Evolutionary conservation across 2,329 filamentous ascomycete species (phyloP).

Genomic region (Cladosporium sp.): DNA sequence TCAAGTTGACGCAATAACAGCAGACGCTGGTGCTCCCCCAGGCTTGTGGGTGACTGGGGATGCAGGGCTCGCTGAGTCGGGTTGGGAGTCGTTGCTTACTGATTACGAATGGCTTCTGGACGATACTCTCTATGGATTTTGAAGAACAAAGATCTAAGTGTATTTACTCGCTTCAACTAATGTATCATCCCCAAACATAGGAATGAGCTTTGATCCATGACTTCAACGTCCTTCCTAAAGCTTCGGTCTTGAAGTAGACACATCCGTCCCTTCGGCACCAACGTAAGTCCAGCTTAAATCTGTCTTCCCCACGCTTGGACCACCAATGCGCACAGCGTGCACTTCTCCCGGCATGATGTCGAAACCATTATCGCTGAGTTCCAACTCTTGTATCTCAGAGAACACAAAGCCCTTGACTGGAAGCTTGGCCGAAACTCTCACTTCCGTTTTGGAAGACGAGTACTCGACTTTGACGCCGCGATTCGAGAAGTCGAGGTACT

Average conservation of each 20-base stretch:
- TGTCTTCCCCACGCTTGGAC: constrained; percentile 39
- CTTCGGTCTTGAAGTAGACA: neutral
- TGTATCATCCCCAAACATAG: neutral
- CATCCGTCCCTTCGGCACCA: neutral
- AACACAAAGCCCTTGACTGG: constrained; percentile 62
- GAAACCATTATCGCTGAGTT: constrained; percentile 56
- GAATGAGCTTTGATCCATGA: neutral
- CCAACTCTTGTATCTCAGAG: constrained; percentile 56
- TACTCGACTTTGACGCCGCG: constrained; percentile 48
- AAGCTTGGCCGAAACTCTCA: constrained; percentile 49
- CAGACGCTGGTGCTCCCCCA: neutral
- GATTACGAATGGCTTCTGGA: neutral
- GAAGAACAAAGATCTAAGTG: neutral
- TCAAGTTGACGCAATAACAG: neutral
- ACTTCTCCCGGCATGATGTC: constrained; percentile 61
- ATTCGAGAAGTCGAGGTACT: constrained; percentile 56
- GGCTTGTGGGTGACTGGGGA: neutral
- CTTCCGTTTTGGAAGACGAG: constrained; percentile 37
- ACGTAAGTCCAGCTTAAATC: neutral
- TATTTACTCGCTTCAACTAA: neutral
- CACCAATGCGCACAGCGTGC: constrained; percentile 48
- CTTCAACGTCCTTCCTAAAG: neutral
- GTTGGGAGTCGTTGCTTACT: neutral
- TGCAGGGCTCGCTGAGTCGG: neutral
- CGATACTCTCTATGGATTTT: neutral